These are phyloP conservation scores for Colletotrichum lentis DNA, from an alignment of 2,329 filamentous ascomycete species.

Conservation along the genomic window DNA sequence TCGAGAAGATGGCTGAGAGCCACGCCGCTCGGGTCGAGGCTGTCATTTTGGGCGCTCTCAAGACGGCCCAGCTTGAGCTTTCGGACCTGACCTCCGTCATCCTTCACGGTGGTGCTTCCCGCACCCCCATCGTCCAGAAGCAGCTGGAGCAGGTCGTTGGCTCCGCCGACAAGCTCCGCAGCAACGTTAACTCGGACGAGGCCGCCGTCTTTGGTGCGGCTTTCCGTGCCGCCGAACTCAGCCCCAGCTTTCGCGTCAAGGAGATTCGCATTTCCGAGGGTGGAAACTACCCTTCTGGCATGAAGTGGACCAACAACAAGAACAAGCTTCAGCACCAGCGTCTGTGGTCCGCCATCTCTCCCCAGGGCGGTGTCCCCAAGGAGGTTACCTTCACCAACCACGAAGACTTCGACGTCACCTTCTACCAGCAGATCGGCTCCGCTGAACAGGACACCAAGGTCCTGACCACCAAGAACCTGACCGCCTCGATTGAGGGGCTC, in stretches of 20 bases:
- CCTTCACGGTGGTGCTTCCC: conserved; percentile 86
- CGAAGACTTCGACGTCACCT: conserved; percentile 80
- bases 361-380: conserved; percentile 78
- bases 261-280: conserved; percentile 88
- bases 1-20: conserved; percentile 78
- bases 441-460: conserved; percentile 69
- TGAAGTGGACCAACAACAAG: conserved; percentile 76
- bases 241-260: conserved; percentile 96
- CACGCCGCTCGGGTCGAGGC: conserved; percentile 73
- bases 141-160: conserved; percentile 80
- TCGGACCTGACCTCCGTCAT: conserved; percentile 87
- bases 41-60: conserved; percentile 78
- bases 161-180: conserved; percentile 79
- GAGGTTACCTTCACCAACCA: conserved; percentile 84
- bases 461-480: conserved; percentile 84
- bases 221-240: conserved; percentile 91
- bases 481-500: conserved; percentile 79
- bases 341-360: conserved; percentile 81
- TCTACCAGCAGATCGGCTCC: conserved; percentile 75
- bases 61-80: conserved; percentile 75
- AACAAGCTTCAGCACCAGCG: conserved; percentile 79
- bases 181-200: conserved; percentile 97
- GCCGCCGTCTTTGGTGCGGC: conserved; percentile 94
- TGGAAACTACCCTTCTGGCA: conserved; percentile 74
- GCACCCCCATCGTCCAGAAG: conserved; percentile 94